phyloP scores from a whole-genome alignment of 352 stramenopile genomes.

The Phytopythium helicoides region DNA sequence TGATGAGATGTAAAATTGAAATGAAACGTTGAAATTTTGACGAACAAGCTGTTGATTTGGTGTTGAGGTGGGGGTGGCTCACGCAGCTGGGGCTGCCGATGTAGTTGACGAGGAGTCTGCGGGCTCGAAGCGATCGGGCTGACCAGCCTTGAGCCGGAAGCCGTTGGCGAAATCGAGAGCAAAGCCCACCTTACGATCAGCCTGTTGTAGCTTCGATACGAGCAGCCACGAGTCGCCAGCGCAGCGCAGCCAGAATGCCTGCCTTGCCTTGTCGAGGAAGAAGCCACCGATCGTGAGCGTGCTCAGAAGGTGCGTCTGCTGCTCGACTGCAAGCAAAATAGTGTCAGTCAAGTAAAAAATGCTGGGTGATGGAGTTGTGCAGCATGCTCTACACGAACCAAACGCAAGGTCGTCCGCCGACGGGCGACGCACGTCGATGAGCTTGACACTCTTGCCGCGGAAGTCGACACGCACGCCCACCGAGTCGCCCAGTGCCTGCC shows the following conservation, averaged over 20 bases:
- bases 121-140: constrained; percentile 42
- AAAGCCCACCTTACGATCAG: constrained; percentile 54
- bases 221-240: constrained; percentile 55
- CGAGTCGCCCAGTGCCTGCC: constrained; percentile 75
- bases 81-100: not conserved
- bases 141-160: constrained; percentile 63
- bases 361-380: too few relatives aligned
- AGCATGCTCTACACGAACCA: constrained; percentile 22
- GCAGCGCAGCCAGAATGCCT: constrained; percentile 74
- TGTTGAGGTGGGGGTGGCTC: not conserved
- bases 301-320: not conserved
- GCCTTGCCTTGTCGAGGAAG: constrained; percentile 73
- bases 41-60: not conserved
- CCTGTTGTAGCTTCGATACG: constrained; percentile 66
- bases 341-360: too few relatives aligned
- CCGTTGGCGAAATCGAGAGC: constrained; percentile 83
- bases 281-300: constrained; percentile 31
- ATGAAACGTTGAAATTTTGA: not conserved
- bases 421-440: constrained; percentile 57
- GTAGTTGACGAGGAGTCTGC: not conserved
- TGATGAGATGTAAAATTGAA: constrained; percentile 23
- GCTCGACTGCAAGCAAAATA: constrained; percentile 18
- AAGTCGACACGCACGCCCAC: constrained; percentile 70
- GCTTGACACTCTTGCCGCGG: constrained; percentile 62
- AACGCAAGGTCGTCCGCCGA: constrained; percentile 33